Evolutionary conservation across 176 grass and related monocot genomes (phyloP).

Genomic region (Raddia guianensis): DNA sequence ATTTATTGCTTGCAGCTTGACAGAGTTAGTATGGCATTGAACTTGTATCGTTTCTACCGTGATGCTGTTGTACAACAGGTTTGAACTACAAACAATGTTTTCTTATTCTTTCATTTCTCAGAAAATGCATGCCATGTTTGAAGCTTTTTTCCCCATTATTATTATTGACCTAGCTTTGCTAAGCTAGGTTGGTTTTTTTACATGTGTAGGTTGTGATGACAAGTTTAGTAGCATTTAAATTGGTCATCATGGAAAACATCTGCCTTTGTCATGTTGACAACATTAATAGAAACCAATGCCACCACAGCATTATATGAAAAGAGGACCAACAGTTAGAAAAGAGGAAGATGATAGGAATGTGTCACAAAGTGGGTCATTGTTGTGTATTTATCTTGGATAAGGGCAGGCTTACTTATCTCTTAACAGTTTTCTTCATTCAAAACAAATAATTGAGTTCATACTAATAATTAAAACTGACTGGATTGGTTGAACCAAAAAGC

Average conservation of each 20-base stretch:
- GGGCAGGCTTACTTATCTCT: background rate
- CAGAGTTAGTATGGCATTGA: constrained; percentile 73
- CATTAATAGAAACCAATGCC: constrained; percentile 8
- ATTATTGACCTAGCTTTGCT: background rate
- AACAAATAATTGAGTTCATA: background rate
- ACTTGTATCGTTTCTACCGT: constrained; percentile 92
- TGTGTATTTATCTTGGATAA: constrained; percentile 5
- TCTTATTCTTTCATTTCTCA: constrained; percentile 28
- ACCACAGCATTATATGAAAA: background rate
- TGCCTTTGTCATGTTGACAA: background rate
- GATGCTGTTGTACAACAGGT: constrained; percentile 99
- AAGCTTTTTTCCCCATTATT: background rate
- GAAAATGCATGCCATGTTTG: constrained; percentile 20
- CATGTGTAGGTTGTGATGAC: background rate
- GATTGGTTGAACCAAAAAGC: background rate
- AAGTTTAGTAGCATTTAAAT: constrained; percentile 25
- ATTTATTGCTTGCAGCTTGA: constrained; percentile 97
- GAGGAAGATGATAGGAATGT: background rate
- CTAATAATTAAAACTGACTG: background rate
- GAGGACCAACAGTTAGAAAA: background rate
- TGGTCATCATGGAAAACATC: constrained; percentile 15
- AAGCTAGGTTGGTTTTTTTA: constrained; percentile 13
- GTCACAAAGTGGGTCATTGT: background rate
- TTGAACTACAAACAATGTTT: constrained; percentile 25
- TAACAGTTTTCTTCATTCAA: background rate